A percentile compares a stretch with the other conserved stretches of the same genome.
Conservation (phyloP, 2,329 filamentous ascomycete genomes). For the Microcyclospora tardicrescens region DNA sequence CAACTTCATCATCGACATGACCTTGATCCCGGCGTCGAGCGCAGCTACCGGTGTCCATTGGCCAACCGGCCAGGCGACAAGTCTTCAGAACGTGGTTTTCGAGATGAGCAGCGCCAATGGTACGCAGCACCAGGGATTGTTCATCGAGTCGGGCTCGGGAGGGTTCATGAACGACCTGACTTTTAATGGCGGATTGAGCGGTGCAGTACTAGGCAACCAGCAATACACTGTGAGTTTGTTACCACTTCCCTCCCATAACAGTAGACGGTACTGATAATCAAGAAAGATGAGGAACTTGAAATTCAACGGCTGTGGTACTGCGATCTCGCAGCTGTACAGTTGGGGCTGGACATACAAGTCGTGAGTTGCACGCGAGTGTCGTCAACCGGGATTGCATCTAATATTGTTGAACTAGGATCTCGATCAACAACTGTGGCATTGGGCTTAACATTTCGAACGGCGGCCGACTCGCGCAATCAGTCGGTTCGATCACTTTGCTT, state of each 20-base stretch:
- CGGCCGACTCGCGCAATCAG: slow-evolving; percentile 29
- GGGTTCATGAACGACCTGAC: slow-evolving; percentile 35
- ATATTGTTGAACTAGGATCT: slow-evolving; percentile 26
- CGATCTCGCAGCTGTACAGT: slow-evolving; percentile 45
- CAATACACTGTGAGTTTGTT: slow-evolving; percentile 26
- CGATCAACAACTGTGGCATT: slow-evolving; percentile 39
- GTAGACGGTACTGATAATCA: too few species aligned
- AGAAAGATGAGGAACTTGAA: slow-evolving; percentile 37
- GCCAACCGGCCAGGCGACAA: slow-evolving; percentile 34
- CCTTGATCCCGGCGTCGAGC: slow-evolving; percentile 31
- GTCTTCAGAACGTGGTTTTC: slow-evolving; percentile 33
- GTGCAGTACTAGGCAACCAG: slow-evolving; percentile 32
- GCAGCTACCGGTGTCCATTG: slow-evolving; percentile 35
- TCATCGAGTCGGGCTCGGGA: slow-evolving; percentile 32
- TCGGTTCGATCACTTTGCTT: slow-evolving; percentile 45
- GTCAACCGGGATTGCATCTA: neutral
- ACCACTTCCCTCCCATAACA: too few species aligned
- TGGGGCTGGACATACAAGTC: slow-evolving; percentile 45
- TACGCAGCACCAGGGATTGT: slow-evolving; percentile 35
- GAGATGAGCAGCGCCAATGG: slow-evolving; percentile 31
- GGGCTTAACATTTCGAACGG: slow-evolving; percentile 39
- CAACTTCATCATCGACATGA: slow-evolving; percentile 52
- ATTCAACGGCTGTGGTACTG: slow-evolving; percentile 39
- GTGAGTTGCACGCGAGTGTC: neutral
- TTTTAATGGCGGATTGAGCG: slow-evolving; percentile 32